phyloP scores from a whole-genome alignment of 768 basidiomycete genomes.

The Leccinum uliginosum region DNA sequence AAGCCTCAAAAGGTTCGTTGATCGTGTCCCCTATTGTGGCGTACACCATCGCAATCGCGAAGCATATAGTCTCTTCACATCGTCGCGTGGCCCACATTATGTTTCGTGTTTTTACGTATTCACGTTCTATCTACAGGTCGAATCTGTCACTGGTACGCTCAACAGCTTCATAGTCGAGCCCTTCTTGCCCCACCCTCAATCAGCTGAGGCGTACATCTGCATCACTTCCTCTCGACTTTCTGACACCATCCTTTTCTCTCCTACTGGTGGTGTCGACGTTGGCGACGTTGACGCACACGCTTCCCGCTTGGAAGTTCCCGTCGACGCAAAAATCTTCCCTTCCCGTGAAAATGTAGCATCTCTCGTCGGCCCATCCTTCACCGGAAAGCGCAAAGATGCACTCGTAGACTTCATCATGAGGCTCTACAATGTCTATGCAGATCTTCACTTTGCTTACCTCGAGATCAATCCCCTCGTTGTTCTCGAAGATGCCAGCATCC shows the following conservation, averaged over 20 bases:
- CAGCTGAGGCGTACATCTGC: slow-evolving; percentile 98
- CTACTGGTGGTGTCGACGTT: slow-evolving; percentile 97
- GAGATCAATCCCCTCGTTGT: slow-evolving; percentile 99
- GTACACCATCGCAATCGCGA: slow-evolving; percentile 9
- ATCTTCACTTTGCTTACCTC: slow-evolving; percentile 99
- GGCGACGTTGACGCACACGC: slow-evolving; percentile 99
- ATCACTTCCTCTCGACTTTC: slow-evolving; percentile 94
- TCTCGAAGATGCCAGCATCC: slow-evolving; percentile 77
- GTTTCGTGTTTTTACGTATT: slow-evolving; percentile 12
- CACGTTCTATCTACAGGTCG: slow-evolving; percentile 54
- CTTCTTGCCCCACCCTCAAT: slow-evolving; percentile 92
- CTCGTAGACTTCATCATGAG: slow-evolving; percentile 93
- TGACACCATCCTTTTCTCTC: slow-evolving; percentile 96
- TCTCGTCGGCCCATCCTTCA: slow-evolving; percentile 74
- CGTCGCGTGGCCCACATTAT: slow-evolving; percentile 22
- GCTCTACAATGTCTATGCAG: slow-evolving; percentile 95
- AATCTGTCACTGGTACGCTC: slow-evolving; percentile 89
- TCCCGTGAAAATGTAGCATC: slow-evolving; percentile 72
- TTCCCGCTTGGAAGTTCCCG: slow-evolving; percentile 79
- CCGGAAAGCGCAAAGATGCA: slow-evolving; percentile 82
- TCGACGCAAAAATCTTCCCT: slow-evolving; percentile 67
- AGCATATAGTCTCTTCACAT: slow-evolving; percentile 9
- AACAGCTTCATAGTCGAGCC: slow-evolving; percentile 99
- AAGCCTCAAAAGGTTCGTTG: slow-evolving; percentile 73
- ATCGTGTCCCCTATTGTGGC: neutral